A percentile compares a stretch with the other conserved stretches of the same genome.
These are phyloP conservation scores for Malus fusca DNA, from an alignment of 306 rosid genomes.

Conservation along the genomic window DNA sequence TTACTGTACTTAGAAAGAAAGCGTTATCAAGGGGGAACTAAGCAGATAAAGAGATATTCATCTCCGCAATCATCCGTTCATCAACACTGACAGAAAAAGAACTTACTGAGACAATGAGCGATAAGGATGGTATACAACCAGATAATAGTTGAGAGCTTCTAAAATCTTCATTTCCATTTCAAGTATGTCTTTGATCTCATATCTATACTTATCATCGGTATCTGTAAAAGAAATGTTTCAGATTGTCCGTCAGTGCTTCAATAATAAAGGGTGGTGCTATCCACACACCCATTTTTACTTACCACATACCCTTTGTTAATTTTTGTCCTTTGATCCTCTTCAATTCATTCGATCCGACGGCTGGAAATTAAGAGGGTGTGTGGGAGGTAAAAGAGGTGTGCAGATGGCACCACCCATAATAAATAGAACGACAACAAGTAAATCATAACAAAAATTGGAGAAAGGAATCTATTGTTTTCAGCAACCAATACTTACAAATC, in stretches of 20 bases:
- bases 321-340: no score
- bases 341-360: no score
- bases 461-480: constrained; percentile 1
- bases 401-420: not conserved
- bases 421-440: constrained; percentile 13
- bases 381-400: no score
- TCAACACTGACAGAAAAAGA: not conserved
- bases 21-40: not conserved
- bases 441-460: not conserved
- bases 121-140: constrained; percentile 93
- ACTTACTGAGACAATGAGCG: constrained; percentile 87
- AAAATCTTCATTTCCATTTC: constrained; percentile 98
- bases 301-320: no score
- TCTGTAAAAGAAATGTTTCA: constrained; percentile 35
- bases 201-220: constrained; percentile 75
- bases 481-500: constrained; percentile 34
- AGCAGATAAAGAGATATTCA: not conserved
- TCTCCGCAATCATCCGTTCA: not conserved
- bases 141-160: constrained; percentile 86
- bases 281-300: no score
- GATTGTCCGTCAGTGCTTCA: constrained; percentile 14
- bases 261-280: not conserved
- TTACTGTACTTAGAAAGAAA: not conserved
- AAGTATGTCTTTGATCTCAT: constrained; percentile 86
- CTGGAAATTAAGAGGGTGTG: no score